Base-by-base conservation (phyloP, 371 early-diverging fungal genomes). In the Circinella minor region DNA sequence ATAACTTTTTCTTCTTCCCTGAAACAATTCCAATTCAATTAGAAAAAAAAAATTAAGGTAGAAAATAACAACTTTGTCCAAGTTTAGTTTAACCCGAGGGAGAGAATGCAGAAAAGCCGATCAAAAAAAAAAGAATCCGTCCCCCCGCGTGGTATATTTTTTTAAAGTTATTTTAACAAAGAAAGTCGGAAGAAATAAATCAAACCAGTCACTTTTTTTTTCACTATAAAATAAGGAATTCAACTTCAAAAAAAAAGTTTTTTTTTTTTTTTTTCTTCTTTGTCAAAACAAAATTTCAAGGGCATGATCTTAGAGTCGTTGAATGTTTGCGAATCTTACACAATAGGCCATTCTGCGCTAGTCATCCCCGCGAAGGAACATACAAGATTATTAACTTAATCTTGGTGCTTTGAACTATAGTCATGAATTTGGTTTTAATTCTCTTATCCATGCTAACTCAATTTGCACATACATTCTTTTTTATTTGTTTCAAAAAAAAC, bases 311-410 rank as follows among this genome's bases (percentile, higher is more conserved):
- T 65, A 71, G 71, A 71, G 71, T 71, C 71, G 71, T 63, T 55
- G 71, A 66, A 66, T 27, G 67, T 66, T 27, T 27, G 71, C 67
- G 51, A 66, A 66, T 27, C 71, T 71, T 71, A 43, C 59, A 49
- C 71, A 71, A 66, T 71, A 38, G 71, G 71, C 71, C 67, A 49
- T 38, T 66, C 57, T 43, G 71, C 71, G 71, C 71, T 71, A 71
- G 36, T 71, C 71, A 71, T 71, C 54, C 71, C 67, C 71, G 63
- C 51, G 71, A 71, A 62, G 15, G 51, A 34, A 62, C 57, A 65
- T 43, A 10, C 47, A 48, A 20, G 46, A 63, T 69, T n/a, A 63
- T 20, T 63, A 14, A 5, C 13, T 63, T 15, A 39, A 47, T 49
- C 62, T 46, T 61, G 59, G 71, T 70, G 71, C 66, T 49, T 70